Conservation (phyloP, 192 early-diverging fungal species). For the Coemansia sp. region DNA sequence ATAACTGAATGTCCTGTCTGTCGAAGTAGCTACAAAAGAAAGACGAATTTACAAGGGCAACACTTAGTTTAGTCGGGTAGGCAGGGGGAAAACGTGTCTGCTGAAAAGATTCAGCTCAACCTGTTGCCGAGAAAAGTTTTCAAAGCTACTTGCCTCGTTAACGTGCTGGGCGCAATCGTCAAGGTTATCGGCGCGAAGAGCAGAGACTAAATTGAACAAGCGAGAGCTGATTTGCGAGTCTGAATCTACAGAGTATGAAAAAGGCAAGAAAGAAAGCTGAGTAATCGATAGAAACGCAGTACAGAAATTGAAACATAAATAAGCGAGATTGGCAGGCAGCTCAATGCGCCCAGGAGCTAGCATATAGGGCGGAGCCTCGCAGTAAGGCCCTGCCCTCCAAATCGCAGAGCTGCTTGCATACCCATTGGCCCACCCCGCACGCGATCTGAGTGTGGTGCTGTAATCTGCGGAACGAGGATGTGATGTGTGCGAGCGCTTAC, state of each 20-base stretch:
- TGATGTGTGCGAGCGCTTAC: constrained; percentile 5
- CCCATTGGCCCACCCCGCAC: constrained; percentile 8
- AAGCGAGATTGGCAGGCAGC: background rate
- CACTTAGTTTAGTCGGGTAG: background rate
- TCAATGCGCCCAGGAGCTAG: background rate
- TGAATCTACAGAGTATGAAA: constrained; percentile 24
- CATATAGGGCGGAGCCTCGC: background rate
- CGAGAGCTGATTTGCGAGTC: constrained; percentile 8
- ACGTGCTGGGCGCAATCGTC: constrained; percentile 24
- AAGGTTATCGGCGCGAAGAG: constrained; percentile 28
- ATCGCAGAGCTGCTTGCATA: constrained; percentile 6
- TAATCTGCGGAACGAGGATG: background rate
- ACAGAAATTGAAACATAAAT: background rate
- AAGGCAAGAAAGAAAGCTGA: background rate
- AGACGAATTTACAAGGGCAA: too few species aligned
- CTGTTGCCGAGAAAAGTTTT: background rate
- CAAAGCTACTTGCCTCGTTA: constrained; percentile 26
- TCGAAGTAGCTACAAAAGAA: constrained; percentile 28
- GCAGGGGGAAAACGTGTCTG: too few species aligned
- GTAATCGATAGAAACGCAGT: background rate
- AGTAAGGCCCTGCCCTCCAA: background rate
- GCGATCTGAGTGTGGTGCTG: background rate
- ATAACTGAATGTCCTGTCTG: constrained; percentile 24
- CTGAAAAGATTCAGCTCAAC: background rate
- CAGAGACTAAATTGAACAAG: constrained; percentile 29